Percentiles rank a stretch among this genome's conserved stretches.
These are phyloP conservation scores for Trifolium dubium DNA, from an alignment of 306 rosid genomes.

Conservation along the genomic window DNA sequence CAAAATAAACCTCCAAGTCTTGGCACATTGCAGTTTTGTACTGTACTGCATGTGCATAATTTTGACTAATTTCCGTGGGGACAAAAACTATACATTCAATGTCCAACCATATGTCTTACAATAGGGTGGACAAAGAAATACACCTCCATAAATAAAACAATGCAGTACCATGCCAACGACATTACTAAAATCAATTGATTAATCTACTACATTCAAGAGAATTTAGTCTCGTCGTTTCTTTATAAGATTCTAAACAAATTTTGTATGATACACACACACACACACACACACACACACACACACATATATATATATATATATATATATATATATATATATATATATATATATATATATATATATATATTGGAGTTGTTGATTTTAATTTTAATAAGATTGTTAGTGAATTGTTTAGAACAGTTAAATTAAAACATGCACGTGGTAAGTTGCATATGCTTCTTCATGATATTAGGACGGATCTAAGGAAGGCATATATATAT, in stretches of 20 bases:
- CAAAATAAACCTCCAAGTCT: background rate
- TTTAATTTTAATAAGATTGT: slow-evolving; percentile 1
- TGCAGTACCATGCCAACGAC: slow-evolving; percentile 6
- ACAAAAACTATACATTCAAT: slow-evolving; percentile 41
- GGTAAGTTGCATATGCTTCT: slow-evolving; percentile 42
- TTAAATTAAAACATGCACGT: slow-evolving; percentile 50
- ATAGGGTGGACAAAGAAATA: slow-evolving; percentile 7
- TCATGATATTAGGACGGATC: no score
- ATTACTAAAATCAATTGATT: background rate
- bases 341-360: no score
- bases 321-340: no score
- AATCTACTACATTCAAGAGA: background rate
- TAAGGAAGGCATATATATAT: no score
- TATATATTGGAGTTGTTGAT: slow-evolving; percentile 27
- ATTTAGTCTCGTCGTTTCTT: slow-evolving; percentile 6
- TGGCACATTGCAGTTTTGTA: slow-evolving; percentile 41
- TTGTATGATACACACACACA: slow-evolving; percentile 10
- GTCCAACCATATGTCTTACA: slow-evolving; percentile 12
- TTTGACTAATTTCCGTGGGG: slow-evolving; percentile 54
- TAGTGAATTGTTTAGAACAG: slow-evolving; percentile 35
- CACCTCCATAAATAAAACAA: slow-evolving; percentile 32
- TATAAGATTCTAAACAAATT: slow-evolving; percentile 18
- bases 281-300: no score
- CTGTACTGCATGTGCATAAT: slow-evolving; percentile 52
- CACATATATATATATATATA: no score